These are phyloP conservation scores for Gryganskiella cystojenkinii DNA, from an alignment of 192 early-diverging fungal genomes.

Conservation along the genomic window DNA sequence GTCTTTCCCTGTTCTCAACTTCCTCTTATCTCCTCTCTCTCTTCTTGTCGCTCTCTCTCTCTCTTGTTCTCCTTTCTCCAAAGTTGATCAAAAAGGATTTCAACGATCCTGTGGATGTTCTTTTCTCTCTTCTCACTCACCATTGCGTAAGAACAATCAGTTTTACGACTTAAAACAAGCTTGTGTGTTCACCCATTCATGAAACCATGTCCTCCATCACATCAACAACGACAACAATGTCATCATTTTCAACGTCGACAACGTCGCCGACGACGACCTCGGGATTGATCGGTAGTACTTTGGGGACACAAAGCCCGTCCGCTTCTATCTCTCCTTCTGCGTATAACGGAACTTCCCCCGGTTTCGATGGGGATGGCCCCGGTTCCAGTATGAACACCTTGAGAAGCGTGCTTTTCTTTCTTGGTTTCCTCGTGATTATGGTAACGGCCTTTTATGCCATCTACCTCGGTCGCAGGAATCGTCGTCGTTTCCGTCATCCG, in stretches of 20 bases:
- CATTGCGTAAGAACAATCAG: background rate
- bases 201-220: background rate
- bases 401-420: constrained; percentile 19
- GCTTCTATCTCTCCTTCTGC: too few species aligned
- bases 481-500: constrained; percentile 17
- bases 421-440: constrained; percentile 22
- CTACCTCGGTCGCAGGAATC: constrained; percentile 26
- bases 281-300: too few species aligned
- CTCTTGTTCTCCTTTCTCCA: background rate
- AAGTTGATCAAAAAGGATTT: background rate
- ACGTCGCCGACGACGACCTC: background rate
- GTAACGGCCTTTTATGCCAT: constrained; percentile 30
- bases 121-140: background rate
- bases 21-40: background rate
- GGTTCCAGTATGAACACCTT: constrained; percentile 1
- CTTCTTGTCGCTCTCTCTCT: constrained; percentile 3
- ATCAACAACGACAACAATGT: background rate
- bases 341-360: background rate
- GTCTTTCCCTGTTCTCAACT: too few species aligned
- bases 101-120: background rate
- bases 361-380: background rate
- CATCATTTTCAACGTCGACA: background rate
- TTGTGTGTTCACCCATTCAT: background rate
- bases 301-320: background rate
- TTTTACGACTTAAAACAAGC: background rate